These are phyloP conservation scores for Saccharomycopsis babjevae DNA, from an alignment of 805 yeast species.

Conservation along the genomic window DNA sequence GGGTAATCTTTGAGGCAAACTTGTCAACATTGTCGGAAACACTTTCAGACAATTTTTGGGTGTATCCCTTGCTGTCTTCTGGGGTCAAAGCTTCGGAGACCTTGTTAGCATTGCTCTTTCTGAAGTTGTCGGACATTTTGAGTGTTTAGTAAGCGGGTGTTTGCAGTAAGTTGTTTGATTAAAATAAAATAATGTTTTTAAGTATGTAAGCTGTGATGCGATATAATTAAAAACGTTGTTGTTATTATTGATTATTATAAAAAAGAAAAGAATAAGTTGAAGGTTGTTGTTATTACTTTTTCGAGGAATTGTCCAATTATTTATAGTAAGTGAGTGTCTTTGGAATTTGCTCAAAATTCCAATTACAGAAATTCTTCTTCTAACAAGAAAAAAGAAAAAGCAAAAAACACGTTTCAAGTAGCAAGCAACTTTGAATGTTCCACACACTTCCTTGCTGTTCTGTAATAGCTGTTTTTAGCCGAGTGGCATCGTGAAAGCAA, in stretches of 20 bases:
- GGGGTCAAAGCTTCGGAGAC: constrained; percentile 59
- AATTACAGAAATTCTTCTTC: too few relatives aligned
- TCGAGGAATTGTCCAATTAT: too few relatives aligned
- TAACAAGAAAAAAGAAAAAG: too few relatives aligned
- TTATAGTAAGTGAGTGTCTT: too few relatives aligned
- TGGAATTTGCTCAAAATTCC: too few relatives aligned
- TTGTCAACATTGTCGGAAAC: constrained; percentile 61
- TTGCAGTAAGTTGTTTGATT: neutral
- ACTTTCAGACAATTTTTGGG: constrained; percentile 61
- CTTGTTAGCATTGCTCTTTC: constrained; percentile 70
- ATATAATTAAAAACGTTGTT: neutral
- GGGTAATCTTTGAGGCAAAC: constrained; percentile 47
- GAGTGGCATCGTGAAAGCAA: too few relatives aligned
- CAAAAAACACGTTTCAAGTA: too few relatives aligned
- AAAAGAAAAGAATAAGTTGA: neutral
- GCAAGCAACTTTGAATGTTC: too few relatives aligned
- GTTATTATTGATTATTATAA: neutral
- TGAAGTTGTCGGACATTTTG: constrained; percentile 34
- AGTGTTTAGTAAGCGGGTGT: neutral
- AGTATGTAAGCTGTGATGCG: too few relatives aligned
- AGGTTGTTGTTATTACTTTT: neutral
- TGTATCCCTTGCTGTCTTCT: constrained; percentile 52
- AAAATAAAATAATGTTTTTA: neutral
- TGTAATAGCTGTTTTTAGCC: too few relatives aligned
- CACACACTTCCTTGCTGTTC: too few relatives aligned